Evolutionary conservation across 306 rosid species (phyloP).

Genomic region (Begonia loranthoides): DNA sequence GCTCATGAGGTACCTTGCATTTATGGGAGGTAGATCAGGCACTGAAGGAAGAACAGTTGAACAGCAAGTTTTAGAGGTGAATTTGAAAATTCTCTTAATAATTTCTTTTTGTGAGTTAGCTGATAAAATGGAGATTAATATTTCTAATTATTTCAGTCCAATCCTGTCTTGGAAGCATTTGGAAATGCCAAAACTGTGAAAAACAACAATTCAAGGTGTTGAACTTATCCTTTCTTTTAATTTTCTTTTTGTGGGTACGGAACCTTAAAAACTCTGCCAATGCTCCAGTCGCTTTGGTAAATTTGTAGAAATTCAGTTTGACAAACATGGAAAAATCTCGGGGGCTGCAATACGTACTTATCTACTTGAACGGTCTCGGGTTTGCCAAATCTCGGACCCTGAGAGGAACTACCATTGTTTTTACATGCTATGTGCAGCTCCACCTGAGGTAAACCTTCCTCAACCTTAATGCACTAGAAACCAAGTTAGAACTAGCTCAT

Average conservation of each 20-base stretch:
- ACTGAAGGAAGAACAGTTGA: slow-evolving; percentile 82
- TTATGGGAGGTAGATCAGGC: slow-evolving; percentile 74
- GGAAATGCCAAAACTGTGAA: slow-evolving; percentile 87
- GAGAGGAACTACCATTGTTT: slow-evolving; percentile 92
- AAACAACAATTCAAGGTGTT: slow-evolving; percentile 80
- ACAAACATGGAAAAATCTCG: slow-evolving; percentile 67
- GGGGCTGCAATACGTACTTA: slow-evolving; percentile 91
- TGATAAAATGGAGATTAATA: slow-evolving; percentile 12
- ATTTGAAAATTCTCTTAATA: slow-evolving; percentile 12
- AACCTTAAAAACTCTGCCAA: neutral
- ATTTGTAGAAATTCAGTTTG: slow-evolving; percentile 84
- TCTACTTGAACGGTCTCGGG: slow-evolving; percentile 82
- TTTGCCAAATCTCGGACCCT: slow-evolving; percentile 77
- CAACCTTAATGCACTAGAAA: slow-evolving; percentile 3
- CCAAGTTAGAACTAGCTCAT: slow-evolving; percentile 9
- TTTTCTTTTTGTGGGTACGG: slow-evolving; percentile 1
- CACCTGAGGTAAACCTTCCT: slow-evolving; percentile 46
- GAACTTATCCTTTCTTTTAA: slow-evolving; percentile 3
- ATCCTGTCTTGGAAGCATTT: slow-evolving; percentile 84
- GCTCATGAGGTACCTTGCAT: slow-evolving; percentile 84
- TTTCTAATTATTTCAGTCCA: slow-evolving; percentile 50
- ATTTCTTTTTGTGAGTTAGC: neutral
- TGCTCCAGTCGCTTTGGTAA: slow-evolving; percentile 78
- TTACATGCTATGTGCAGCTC: slow-evolving; percentile 91
- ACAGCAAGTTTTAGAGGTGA: slow-evolving; percentile 87